Evolutionary conservation across 495 filamentous ascomycete genomes (phyloP).

Genomic region (Saxophila tyrrhenica): DNA sequence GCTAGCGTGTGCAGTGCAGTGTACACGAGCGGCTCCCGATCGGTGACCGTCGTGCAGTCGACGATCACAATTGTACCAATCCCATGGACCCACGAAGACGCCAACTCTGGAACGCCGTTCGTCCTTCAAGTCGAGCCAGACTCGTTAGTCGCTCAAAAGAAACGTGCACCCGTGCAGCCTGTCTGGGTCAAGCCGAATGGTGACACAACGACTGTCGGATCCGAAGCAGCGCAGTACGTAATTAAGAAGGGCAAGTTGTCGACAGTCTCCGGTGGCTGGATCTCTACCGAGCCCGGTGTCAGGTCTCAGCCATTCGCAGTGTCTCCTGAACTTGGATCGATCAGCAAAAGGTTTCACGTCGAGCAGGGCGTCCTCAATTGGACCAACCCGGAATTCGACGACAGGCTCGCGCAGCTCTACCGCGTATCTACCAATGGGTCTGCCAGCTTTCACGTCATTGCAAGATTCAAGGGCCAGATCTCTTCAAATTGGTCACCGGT

Average conservation of each 20-base stretch:
- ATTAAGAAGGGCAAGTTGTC: constrained; percentile 14
- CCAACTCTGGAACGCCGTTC: constrained; percentile 19
- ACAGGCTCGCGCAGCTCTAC: constrained; percentile 17
- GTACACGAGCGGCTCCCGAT: constrained; percentile 5
- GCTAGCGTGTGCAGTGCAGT: constrained; percentile 10
- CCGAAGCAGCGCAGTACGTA: constrained; percentile 9
- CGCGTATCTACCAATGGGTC: constrained; percentile 1
- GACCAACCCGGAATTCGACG: constrained; percentile 16
- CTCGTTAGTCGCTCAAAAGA: neutral
- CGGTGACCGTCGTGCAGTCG: constrained; percentile 11
- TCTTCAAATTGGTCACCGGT: constrained; percentile 7
- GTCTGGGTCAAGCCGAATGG: constrained; percentile 17
- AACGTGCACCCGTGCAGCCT: neutral
- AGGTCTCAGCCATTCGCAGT: constrained; percentile 7
- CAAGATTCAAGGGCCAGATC: constrained; percentile 9
- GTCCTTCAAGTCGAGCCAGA: constrained; percentile 5
- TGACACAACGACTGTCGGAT: constrained; percentile 17
- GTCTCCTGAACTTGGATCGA: neutral
- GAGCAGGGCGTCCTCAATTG: constrained; percentile 5
- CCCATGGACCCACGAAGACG: constrained; percentile 6
- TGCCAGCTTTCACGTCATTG: constrained; percentile 13
- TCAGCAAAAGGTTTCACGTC: constrained; percentile 13
- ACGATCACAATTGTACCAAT: constrained; percentile 15
- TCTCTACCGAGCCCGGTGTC: constrained; percentile 4
- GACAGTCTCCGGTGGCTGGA: constrained; percentile 1